These are phyloP conservation scores for Fragilariopsis cylindrus DNA, from an alignment of 108 stramenopile species.

Conservation along the genomic window DNA sequence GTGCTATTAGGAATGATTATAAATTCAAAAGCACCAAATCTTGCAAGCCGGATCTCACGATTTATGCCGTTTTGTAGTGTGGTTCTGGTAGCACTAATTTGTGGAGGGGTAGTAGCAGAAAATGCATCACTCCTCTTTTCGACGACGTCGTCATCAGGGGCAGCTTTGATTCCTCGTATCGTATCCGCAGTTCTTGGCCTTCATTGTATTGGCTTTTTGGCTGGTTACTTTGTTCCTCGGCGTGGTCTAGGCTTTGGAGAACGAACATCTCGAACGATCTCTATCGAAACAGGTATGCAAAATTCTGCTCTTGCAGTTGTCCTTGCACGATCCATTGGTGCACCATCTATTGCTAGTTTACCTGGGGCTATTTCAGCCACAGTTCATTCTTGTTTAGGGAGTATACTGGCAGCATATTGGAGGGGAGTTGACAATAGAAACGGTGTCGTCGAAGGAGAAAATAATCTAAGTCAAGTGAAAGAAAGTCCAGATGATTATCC, in stretches of 20 bases:
- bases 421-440: constrained; percentile 33
- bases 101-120: constrained; percentile 90
- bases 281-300: constrained; percentile 97
- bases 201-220: constrained; percentile 82
- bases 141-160: constrained; percentile 6
- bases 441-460: constrained; percentile 1
- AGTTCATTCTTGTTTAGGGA: constrained; percentile 88
- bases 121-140: constrained; percentile 59
- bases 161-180: constrained; percentile 42
- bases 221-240: constrained; percentile 60
- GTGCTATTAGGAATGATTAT: constrained; percentile 85
- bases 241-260: constrained; percentile 50
- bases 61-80: constrained; percentile 88
- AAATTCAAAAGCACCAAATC: constrained; percentile 61
- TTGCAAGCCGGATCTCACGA: constrained; percentile 57
- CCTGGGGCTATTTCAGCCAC: constrained; percentile 93
- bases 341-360: constrained; percentile 73
- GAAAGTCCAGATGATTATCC: constrained; percentile 3
- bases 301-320: constrained; percentile 95
- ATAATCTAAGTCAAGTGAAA: not conserved
- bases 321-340: constrained; percentile 85
- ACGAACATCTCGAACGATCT: constrained; percentile 77
- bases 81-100: constrained; percentile 85
- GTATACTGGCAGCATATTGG: constrained; percentile 87
- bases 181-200: constrained; percentile 61